phyloP scores from a whole-genome alignment of 257 asterid genomes.

The Datura wrightii region DNA sequence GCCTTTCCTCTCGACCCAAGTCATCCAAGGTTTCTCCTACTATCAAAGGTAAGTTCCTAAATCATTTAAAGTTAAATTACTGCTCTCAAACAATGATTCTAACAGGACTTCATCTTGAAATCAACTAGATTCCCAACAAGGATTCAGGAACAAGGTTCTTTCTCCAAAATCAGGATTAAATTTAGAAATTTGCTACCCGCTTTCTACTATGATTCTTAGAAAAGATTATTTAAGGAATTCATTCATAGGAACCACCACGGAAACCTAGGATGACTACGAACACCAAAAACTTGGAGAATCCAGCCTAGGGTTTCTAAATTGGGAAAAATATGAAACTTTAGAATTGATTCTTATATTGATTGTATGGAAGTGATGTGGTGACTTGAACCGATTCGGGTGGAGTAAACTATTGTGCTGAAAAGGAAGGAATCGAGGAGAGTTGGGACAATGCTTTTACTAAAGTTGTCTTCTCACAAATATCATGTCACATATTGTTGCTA shows the following conservation, averaged over 20 bases:
- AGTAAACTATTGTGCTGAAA: not conserved
- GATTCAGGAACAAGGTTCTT: not conserved
- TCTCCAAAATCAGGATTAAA: not conserved
- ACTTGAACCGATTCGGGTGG: not conserved
- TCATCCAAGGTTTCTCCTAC: constrained; percentile 1
- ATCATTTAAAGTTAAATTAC: not conserved
- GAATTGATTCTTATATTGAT: not conserved
- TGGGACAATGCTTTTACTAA: not conserved
- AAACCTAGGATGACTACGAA: not conserved
- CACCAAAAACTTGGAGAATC: not conserved
- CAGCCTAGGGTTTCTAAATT: not conserved
- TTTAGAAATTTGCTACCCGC: not conserved
- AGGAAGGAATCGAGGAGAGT: not conserved
- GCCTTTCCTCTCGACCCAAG: not conserved
- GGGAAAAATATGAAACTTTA: not conserved
- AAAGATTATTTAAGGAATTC: not conserved
- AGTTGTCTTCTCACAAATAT: not conserved
- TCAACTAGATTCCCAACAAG: not conserved
- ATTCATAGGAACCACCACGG: not conserved
- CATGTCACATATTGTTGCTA: not conserved
- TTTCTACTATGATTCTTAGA: not conserved
- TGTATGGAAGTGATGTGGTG: not conserved
- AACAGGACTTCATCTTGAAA: not conserved
- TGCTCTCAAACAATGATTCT: not conserved
- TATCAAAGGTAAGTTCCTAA: not conserved